Evolutionary conservation across 2,329 filamentous ascomycete genomes (phyloP).

Genomic region (Colletotrichum magnum): DNA sequence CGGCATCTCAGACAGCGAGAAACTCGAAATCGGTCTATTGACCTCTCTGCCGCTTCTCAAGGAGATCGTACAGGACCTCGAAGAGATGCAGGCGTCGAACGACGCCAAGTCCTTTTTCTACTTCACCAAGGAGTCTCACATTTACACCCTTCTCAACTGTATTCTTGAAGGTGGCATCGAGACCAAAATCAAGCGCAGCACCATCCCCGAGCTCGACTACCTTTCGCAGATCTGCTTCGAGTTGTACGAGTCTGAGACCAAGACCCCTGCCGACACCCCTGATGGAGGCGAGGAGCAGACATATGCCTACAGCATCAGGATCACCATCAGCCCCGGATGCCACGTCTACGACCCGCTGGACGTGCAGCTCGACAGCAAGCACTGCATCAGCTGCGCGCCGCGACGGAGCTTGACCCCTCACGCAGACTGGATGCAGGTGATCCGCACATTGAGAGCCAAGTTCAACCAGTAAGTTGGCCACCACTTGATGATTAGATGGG

Average conservation of each 20-base stretch:
- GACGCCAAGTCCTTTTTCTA: conserved; percentile 98
- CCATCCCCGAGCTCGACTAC: conserved; percentile 97
- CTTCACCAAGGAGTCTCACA: conserved; percentile 99
- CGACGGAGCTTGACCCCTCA: conserved; percentile 90
- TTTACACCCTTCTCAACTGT: conserved; percentile 97
- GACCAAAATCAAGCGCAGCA: conserved; percentile 95
- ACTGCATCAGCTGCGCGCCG: conserved; percentile 96
- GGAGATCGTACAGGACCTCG: conserved; percentile 96
- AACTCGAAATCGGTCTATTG: conserved; percentile 96
- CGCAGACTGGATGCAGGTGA: conserved; percentile 95
- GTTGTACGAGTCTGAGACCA: conserved; percentile 94
- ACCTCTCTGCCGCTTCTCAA: conserved; percentile 94
- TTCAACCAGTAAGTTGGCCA: conserved; percentile 85
- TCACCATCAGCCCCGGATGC: conserved; percentile 94
- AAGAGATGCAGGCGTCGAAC: conserved; percentile 95
- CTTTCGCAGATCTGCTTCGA: conserved; percentile 98
- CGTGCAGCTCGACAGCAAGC: conserved; percentile 94
- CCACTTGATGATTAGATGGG: neutral
- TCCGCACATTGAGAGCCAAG: conserved; percentile 93
- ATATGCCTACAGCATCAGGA: conserved; percentile 96
- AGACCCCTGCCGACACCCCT: conserved; percentile 58
- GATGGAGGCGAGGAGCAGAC: conserved; percentile 73
- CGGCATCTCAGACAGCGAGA: conserved; percentile 94
- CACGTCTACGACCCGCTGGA: conserved; percentile 97
- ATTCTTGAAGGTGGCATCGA: conserved; percentile 97